Evolutionary conservation across 257 asterid genomes (phyloP).

Genomic region (Lycium ferocissimum): DNA sequence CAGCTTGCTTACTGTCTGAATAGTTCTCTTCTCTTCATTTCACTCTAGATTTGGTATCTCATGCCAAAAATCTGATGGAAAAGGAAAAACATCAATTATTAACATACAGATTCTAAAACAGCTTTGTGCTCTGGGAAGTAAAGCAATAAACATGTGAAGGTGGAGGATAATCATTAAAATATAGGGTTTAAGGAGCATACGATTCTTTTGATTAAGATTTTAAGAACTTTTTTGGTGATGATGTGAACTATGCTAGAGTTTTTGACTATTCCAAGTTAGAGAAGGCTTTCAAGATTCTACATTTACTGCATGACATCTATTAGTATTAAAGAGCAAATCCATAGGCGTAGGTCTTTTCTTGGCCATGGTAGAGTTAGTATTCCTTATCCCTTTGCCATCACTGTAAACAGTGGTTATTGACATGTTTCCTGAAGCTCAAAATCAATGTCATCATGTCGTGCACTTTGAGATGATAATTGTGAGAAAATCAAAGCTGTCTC

Average conservation of each 20-base stretch:
- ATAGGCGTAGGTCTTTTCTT: not conserved
- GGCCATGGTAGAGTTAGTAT: conserved; percentile 39
- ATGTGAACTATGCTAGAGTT: not conserved
- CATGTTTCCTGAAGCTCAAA: conserved; percentile 49
- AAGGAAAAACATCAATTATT: not conserved
- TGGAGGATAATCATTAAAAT: not conserved
- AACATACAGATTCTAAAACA: not conserved
- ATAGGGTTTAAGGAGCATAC: not conserved
- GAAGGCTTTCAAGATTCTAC: not conserved
- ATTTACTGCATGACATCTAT: not conserved
- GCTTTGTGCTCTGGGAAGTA: not conserved
- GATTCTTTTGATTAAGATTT: not conserved
- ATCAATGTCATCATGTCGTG: conserved; percentile 53
- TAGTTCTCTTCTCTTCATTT: not conserved
- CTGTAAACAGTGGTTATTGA: conserved; percentile 45
- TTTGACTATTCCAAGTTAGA: not conserved
- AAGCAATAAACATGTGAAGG: not conserved
- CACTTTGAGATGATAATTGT: conserved; percentile 55
- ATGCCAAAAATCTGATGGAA: not conserved
- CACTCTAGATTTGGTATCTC: not conserved
- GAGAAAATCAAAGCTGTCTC: not conserved
- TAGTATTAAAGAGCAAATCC: not conserved
- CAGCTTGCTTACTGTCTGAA: not conserved
- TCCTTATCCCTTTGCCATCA: conserved; percentile 50
- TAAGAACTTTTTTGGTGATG: not conserved